Evolutionary conservation across 768 basidiomycete genomes (phyloP).

Genomic region (Kwoniella dendrophila): DNA sequence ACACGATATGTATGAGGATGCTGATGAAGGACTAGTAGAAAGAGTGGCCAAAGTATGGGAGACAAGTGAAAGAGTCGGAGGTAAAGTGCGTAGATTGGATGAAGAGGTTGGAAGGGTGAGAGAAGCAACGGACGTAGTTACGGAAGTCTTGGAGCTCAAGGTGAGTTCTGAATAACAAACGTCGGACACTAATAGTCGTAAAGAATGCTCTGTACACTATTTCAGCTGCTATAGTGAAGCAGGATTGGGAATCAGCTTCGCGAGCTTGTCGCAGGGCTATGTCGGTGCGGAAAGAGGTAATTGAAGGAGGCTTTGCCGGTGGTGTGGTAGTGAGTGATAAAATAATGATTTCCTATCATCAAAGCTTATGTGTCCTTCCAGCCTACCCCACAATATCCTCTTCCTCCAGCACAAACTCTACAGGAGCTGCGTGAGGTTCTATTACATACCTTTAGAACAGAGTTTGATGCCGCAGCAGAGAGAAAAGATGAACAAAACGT

Average conservation of each 20-base stretch:
- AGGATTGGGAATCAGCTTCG: slow-evolving; percentile 96
- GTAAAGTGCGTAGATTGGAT: slow-evolving; percentile 82
- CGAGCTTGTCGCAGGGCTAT: slow-evolving; percentile 88
- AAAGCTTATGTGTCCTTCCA: slow-evolving; percentile 53
- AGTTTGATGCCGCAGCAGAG: slow-evolving; percentile 79
- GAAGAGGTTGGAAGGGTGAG: slow-evolving; percentile 89
- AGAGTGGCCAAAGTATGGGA: slow-evolving; percentile 55
- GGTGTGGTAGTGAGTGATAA: slow-evolving; percentile 71
- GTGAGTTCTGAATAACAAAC: slow-evolving; percentile 57
- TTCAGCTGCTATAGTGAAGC: slow-evolving; percentile 67
- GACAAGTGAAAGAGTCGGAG: slow-evolving; percentile 75
- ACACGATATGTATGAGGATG: slow-evolving; percentile 63
- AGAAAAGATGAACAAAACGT: slow-evolving; percentile 81
- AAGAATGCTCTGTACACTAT: slow-evolving; percentile 69
- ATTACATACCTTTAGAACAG: slow-evolving; percentile 72
- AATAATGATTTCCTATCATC: background rate
- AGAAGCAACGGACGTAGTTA: slow-evolving; percentile 86
- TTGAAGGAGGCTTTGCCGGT: slow-evolving; percentile 82
- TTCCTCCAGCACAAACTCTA: slow-evolving; percentile 82
- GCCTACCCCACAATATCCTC: slow-evolving; percentile 87
- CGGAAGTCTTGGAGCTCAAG: slow-evolving; percentile 93
- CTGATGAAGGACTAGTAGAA: slow-evolving; percentile 48
- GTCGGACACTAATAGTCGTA: slow-evolving; percentile 28
- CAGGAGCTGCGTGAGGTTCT: slow-evolving; percentile 73
- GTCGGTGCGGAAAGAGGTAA: slow-evolving; percentile 74